Base-by-base conservation (phyloP, 305 asterid species). In the Fraxinus baroniana region DNA sequence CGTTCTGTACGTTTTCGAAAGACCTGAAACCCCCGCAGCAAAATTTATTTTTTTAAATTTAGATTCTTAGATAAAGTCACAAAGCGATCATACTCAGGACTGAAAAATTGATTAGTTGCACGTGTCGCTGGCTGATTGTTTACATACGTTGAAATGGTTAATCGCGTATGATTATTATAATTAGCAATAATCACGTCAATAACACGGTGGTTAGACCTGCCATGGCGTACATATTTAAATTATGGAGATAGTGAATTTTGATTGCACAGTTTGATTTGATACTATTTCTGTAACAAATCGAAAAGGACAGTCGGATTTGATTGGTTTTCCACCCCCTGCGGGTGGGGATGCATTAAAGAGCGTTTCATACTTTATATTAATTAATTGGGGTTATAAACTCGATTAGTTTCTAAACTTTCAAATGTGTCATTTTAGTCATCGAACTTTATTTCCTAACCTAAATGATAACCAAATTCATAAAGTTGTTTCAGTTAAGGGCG, bases 181-280 rank as follows among this genome's bases (percentile, higher is more conserved):
- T 33, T 41, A 72, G 28, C 64, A n/a, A 36, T 17, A 33, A 17
- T n/a, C 30, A 26, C 80, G 36, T 36, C 71, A 57, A 62, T 57
- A 33, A 86, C 17, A 57, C 8, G 74, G 87, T 83, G 78, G 87
- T 87, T 87, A 78, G 80, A 80, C 85, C 85, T 85, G 85, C 88
- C 78, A 37, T 80, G 80, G 76, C 76, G 49, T 36, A 82, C 72
- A 82, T 78, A 76, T 39, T 80, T 78, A 79, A 68, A 74, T 44
- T 74, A 75, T 18, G 78, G 57, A 8, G 3, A 22, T 37, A 0
- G 30, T 2, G 49, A 18, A 39, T 39, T 41, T 74, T 74, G 52
- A 36, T 30, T 39, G 78, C 18, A 22, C 32, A 7, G 10, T 74
- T 37, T 28, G 30, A 28, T 30, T 30, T 20, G 5, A 62, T 20